A percentile compares a stretch with the other conserved stretches of the same genome.
These are phyloP conservation scores for Thinopyrum elongatum DNA, from an alignment of 176 grass and related monocot genomes.

Conservation along the genomic window DNA sequence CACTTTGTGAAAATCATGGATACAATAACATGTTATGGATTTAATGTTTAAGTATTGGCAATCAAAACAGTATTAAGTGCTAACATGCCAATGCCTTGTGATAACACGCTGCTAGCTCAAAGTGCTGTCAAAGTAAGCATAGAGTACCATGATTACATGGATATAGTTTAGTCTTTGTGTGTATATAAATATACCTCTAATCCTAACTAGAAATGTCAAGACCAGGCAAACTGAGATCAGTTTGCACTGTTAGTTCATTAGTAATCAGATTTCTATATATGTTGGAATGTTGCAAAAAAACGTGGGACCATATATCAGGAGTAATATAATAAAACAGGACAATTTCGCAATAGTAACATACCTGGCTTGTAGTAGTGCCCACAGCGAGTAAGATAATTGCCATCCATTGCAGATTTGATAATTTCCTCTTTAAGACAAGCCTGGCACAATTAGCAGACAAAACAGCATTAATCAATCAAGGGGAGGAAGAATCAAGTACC, in stretches of 20 bases:
- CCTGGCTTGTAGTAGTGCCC: constrained; percentile 97
- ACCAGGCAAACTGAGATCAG: neutral
- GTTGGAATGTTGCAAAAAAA: neutral
- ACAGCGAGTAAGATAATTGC: constrained; percentile 84
- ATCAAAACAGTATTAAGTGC: neutral
- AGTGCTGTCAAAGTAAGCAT: neutral
- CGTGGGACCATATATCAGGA: neutral
- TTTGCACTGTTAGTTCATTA: neutral
- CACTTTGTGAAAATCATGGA: neutral
- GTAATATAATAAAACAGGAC: constrained; percentile 12
- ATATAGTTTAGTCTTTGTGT: neutral
- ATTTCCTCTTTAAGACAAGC: constrained; percentile 77
- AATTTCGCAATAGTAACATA: constrained; percentile 27
- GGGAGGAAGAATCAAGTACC: constrained; percentile 12
- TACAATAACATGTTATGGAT: neutral
- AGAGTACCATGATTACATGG: neutral
- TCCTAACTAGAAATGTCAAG: neutral
- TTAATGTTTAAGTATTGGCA: neutral
- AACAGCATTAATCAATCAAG: constrained; percentile 14
- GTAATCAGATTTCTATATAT: neutral
- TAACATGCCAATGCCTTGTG: neutral
- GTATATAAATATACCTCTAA: neutral
- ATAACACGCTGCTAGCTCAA: neutral
- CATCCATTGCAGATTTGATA: constrained; percentile 92
- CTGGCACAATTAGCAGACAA: constrained; percentile 48